phyloP scores from a whole-genome alignment of 2,329 filamentous ascomycete species.

The Aspergillus neotritici region DNA sequence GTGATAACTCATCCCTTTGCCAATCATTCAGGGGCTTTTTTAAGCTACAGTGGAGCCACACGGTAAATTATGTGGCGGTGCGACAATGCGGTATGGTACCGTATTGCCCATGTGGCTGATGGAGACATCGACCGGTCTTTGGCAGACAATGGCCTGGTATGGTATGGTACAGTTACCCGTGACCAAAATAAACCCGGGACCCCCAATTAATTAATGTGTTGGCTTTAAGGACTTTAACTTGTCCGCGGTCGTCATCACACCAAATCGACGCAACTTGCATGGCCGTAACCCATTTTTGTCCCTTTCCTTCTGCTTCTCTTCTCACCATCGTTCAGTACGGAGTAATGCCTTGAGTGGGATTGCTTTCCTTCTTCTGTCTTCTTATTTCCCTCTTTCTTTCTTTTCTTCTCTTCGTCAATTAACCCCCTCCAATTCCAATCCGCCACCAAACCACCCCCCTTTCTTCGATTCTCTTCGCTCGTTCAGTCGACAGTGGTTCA shows the following conservation, averaged over 20 bases:
- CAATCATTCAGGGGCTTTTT: constrained; percentile 15
- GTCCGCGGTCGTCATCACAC: not conserved
- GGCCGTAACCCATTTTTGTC: not conserved
- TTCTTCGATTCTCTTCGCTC: not conserved
- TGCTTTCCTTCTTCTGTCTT: constrained; percentile 1
- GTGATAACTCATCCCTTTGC: no score
- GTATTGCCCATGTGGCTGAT: not conserved
- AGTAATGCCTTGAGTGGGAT: constrained; percentile 15
- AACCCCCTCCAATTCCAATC: constrained; percentile 1
- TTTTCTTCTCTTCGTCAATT: constrained; percentile 9
- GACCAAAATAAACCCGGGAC: no score
- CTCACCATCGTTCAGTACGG: no score
- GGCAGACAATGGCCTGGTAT: no score
- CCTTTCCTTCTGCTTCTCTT: not conserved
- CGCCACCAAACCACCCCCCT: not conserved
- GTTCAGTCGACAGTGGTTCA: not conserved
- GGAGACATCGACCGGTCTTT: no score
- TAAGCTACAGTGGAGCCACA: constrained; percentile 19
- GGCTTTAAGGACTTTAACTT: no score
- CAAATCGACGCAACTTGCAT: constrained; percentile 2
- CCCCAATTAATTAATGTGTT: no score
- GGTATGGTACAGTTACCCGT: no score
- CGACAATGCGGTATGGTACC: constrained; percentile 3
- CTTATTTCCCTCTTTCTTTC: constrained; percentile 9
- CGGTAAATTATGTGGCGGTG: constrained; percentile 17